phyloP scores from a whole-genome alignment of 306 rosid genomes.

The Cajanus cajan region DNA sequence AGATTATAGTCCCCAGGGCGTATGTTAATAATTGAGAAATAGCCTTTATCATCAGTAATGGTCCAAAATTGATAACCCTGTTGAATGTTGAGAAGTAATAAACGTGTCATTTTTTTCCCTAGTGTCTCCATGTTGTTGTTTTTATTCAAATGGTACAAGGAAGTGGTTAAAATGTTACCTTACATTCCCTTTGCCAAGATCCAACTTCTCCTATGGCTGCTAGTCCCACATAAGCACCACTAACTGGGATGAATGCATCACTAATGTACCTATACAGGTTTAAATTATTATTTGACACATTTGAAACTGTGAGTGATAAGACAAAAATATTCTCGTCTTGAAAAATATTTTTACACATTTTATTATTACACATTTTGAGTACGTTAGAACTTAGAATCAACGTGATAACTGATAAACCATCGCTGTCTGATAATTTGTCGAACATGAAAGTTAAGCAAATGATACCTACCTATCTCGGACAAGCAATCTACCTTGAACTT shows the following conservation, averaged over 20 bases:
- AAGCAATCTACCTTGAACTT: conserved; percentile 62
- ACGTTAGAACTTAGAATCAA: background rate
- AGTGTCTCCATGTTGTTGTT: background rate
- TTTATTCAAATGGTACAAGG: background rate
- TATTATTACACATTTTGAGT: background rate
- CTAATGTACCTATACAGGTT: conserved; percentile 42
- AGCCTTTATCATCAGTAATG: conserved; percentile 60
- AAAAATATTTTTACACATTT: background rate
- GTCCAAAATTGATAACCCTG: conserved; percentile 97
- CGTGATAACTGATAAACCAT: background rate
- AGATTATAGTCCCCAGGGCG: conserved; percentile 58
- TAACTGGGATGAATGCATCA: conserved; percentile 42
- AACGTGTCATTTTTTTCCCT: background rate
- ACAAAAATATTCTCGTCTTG: background rate
- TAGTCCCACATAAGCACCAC: conserved; percentile 66
- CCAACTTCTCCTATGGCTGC: conserved; percentile 73
- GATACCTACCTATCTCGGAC: conserved; percentile 57
- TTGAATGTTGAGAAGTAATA: conserved; percentile 27
- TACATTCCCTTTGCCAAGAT: conserved; percentile 85
- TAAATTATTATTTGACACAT: background rate
- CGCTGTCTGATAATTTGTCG: background rate
- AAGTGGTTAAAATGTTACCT: conserved; percentile 41
- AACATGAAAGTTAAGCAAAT: background rate
- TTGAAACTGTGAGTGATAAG: background rate
- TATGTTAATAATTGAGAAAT: conserved; percentile 52